Percentiles rank a stretch among this genome's conserved stretches.
Conservation (phyloP, 2,329 filamentous ascomycete genomes). For the Aspergillus versicolor region DNA sequence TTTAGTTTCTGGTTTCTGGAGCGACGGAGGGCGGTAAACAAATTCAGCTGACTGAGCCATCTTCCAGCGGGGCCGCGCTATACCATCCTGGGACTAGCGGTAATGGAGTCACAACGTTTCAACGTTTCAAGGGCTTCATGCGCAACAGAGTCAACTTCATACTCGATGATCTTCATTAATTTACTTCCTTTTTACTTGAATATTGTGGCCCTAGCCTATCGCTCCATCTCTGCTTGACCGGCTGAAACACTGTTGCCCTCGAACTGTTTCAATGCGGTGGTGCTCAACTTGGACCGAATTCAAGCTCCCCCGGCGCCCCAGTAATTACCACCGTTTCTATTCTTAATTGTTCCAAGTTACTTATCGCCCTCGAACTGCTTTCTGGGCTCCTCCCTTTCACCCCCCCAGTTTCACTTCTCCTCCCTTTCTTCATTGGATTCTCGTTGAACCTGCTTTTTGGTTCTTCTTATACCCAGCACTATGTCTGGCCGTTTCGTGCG, state of each 20-base stretch:
- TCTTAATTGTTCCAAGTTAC: neutral
- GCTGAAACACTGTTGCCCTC: neutral
- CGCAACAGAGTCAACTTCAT: neutral
- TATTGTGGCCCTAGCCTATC: neutral
- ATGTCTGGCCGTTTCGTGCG: constrained; percentile 74
- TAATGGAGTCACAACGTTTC: constrained; percentile 15
- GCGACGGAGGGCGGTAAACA: constrained; percentile 36
- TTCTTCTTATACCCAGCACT: constrained; percentile 16
- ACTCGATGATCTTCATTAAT: neutral
- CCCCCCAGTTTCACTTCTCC: constrained; percentile 8
- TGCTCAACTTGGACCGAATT: neutral
- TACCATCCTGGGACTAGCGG: constrained; percentile 15
- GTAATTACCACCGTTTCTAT: constrained; percentile 12
- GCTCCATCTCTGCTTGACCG: neutral
- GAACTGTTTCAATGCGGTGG: neutral
- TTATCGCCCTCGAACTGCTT: constrained; percentile 2
- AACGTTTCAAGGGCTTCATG: neutral
- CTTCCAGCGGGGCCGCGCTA: constrained; percentile 13
- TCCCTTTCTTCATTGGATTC: constrained; percentile 17
- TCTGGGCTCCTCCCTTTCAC: constrained; percentile 10
- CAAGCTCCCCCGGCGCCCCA: neutral
- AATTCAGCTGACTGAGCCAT: constrained; percentile 31
- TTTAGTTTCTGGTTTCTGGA: constrained; percentile 26
- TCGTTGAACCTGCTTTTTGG: constrained; percentile 16
- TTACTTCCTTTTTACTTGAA: neutral